Base-by-base conservation (phyloP, 305 asterid genomes). In the Caryopteris hybrid region DNA sequence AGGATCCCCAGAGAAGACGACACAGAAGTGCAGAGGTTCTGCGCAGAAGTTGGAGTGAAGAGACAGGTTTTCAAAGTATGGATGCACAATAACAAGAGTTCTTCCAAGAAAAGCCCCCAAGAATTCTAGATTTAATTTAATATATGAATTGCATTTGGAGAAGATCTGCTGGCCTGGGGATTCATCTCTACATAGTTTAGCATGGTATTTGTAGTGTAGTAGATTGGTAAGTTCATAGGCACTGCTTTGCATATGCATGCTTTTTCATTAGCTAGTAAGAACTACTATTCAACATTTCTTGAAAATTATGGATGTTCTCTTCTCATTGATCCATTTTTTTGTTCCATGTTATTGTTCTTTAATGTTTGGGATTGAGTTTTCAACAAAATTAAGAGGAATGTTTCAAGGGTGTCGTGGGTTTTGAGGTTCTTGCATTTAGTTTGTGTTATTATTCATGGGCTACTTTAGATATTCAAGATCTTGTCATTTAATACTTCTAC, bases 1-100 rank as follows among this genome's bases (percentile, higher is more conserved):
- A 80, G 98, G 77, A 92, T 92, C 12, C 98, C 98, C 0, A 89
- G 96, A 57, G 98, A 92, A 80, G 96, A 89, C 27, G 98, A 92
- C 14, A 50, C 81, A 2, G 95, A 88, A 52, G 84, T 88, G 29
- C 98, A 89, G 80, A 82, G 91, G 76, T 92, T 89, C 68, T 92
- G 98, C 48, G 85, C 81, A 6, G 96, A 92, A 52, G 86, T 80
- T 51, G 98, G 98, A 0, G 96, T 91, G 21, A 89, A 87, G 64
- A 80, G 98, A 70, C 95, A 89, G 70, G 96, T 92, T 34, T 90
- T 91, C 72, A 91, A 91, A 74, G 98, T 91, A n/a, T 91, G 98
- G 98, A 89, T 91, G 98, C 98, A 91, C 43, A 92, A 92, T 29
- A 89, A 92, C 83, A 92, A 92, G 78, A 86, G 55, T 25, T 74